Conservation (phyloP, 2,329 filamentous ascomycete species). For the Epichloe sp. region DNA sequence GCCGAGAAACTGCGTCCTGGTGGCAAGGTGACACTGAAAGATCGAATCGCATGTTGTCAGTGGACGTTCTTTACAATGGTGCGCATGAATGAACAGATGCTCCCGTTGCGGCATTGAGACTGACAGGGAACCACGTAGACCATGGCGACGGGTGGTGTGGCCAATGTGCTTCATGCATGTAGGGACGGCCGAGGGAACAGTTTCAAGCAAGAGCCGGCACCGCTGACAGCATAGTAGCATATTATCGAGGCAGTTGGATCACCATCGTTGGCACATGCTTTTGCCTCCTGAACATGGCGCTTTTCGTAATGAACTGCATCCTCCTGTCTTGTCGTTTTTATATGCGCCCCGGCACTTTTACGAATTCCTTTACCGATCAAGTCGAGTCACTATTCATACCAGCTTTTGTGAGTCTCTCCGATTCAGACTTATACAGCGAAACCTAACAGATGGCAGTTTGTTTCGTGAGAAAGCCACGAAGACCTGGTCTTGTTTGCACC, state of each 20-base stretch:
- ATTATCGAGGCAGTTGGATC: slow-evolving; percentile 34
- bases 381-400: slow-evolving; percentile 69
- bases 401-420: slow-evolving; percentile 32
- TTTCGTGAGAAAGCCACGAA: slow-evolving; percentile 25
- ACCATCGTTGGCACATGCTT: slow-evolving; percentile 45
- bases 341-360: slow-evolving; percentile 56
- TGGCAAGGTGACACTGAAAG: slow-evolving; percentile 30
- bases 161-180: slow-evolving; percentile 35
- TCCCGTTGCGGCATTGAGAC: background rate
- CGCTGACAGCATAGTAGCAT: slow-evolving; percentile 1
- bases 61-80: slow-evolving; percentile 68
- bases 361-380: slow-evolving; percentile 59
- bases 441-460: slow-evolving; percentile 19
- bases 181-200: background rate
- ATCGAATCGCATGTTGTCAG: slow-evolving; percentile 38
- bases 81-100: background rate
- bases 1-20: slow-evolving; percentile 12
- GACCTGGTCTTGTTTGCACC: background rate
- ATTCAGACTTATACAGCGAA: background rate
- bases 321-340: slow-evolving; percentile 58
- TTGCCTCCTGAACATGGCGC: slow-evolving; percentile 47
- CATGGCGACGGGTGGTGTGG: slow-evolving; percentile 43
- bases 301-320: slow-evolving; percentile 50
- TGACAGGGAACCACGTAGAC: slow-evolving; percentile 8
- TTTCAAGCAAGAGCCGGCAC: background rate